Percentiles rank a stretch among this genome's conserved stretches.
These are phyloP conservation scores for Thelonectria olida DNA, from an alignment of 2,329 filamentous ascomycete species.

Conservation along the genomic window DNA sequence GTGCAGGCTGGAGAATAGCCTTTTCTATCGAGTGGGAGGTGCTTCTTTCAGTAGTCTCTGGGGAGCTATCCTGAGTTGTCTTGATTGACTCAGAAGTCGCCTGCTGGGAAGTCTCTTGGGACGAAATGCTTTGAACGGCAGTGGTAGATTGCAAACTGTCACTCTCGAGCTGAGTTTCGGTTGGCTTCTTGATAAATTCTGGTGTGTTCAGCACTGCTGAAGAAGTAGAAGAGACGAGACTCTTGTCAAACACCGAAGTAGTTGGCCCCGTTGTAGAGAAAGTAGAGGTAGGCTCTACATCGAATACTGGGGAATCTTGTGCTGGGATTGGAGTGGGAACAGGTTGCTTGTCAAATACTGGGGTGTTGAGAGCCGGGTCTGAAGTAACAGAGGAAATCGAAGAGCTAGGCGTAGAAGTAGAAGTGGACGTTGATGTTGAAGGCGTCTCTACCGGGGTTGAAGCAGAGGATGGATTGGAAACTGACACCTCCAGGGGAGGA, in stretches of 20 bases:
- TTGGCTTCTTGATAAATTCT: not conserved
- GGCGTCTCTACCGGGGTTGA: constrained; percentile 24
- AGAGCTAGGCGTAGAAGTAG: constrained; percentile 13
- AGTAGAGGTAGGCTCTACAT: not conserved
- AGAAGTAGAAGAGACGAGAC: not conserved
- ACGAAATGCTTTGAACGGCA: not conserved
- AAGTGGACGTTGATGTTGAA: not conserved
- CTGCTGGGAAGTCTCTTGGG: not conserved
- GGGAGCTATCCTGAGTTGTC: constrained; percentile 12
- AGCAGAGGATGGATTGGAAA: constrained; percentile 16
- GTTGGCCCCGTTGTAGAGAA: not conserved
- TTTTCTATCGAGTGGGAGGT: constrained; percentile 18
- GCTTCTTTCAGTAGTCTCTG: not conserved
- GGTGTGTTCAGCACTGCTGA: not conserved
- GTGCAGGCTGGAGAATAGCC: constrained; percentile 10
- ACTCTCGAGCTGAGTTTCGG: not conserved
- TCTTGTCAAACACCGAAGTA: not conserved
- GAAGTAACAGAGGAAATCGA: constrained; percentile 18
- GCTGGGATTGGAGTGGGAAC: not conserved
- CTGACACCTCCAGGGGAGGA: not conserved
- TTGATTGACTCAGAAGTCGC: not conserved
- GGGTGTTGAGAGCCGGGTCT: not conserved
- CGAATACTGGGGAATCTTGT: not conserved
- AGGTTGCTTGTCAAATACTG: constrained; percentile 7
- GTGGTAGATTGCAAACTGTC: not conserved